Evolutionary conservation across 2,329 filamentous ascomycete genomes (phyloP).

Genomic region (Fusarium nelsonii): DNA sequence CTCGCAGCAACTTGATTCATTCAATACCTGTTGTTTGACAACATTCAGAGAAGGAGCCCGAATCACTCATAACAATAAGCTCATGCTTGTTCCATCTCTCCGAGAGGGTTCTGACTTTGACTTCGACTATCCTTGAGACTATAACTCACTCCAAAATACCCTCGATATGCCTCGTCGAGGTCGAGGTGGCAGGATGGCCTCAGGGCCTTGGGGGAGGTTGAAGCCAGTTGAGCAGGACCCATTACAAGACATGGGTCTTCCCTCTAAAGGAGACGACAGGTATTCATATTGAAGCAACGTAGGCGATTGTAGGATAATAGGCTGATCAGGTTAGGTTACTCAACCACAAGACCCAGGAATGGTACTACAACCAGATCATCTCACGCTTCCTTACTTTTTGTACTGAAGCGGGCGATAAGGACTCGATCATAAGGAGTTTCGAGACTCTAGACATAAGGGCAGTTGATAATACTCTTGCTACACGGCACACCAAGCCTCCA

Average conservation of each 20-base stretch:
- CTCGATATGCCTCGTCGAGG: constrained; percentile 49
- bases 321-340: constrained; percentile 66
- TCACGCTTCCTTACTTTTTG: constrained; percentile 92
- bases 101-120: not conserved
- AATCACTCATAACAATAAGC: not conserved
- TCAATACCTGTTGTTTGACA: not conserved
- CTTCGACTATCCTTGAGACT: not conserved
- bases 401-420: constrained; percentile 76
- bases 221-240: constrained; percentile 81
- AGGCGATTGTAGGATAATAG: not conserved
- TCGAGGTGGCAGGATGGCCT: constrained; percentile 53
- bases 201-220: constrained; percentile 75
- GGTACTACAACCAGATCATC: constrained; percentile 88
- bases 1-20: constrained; percentile 30
- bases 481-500: constrained; percentile 21
- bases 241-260: constrained; percentile 84
- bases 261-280: constrained; percentile 92
- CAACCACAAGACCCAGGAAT: constrained; percentile 82
- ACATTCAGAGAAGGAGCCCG: not conserved
- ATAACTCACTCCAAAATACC: not conserved
- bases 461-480: constrained; percentile 27
- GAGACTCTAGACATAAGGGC: constrained; percentile 65
- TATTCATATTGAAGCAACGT: constrained; percentile 53
- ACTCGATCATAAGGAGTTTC: constrained; percentile 81
- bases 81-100: no score